Percentiles rank a stretch among this genome's conserved stretches.
Evolutionary conservation across 179 eudicot genomes (phyloP).

Genomic region (Heliamphora pulchella): DNA sequence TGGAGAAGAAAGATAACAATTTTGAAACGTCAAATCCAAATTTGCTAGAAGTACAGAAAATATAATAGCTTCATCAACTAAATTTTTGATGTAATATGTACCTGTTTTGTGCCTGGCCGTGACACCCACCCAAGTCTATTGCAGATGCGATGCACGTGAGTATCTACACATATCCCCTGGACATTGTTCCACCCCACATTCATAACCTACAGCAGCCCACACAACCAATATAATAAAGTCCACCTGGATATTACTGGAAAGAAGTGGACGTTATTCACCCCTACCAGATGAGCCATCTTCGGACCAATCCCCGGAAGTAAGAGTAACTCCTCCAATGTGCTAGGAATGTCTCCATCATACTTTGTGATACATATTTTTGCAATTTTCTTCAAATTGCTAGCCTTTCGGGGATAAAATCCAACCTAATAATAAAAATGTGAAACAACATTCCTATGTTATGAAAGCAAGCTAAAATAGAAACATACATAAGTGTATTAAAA

Average conservation of each 20-base stretch:
- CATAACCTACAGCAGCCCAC: constrained; percentile 54
- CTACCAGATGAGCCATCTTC: constrained; percentile 96
- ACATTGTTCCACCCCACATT: constrained; percentile 81
- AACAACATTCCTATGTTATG: background rate
- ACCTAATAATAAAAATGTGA: constrained; percentile 37
- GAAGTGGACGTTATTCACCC: constrained; percentile 9
- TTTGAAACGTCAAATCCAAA: background rate
- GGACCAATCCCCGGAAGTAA: constrained; percentile 94
- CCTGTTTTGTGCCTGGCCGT: constrained; percentile 61
- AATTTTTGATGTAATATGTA: constrained; percentile 10
- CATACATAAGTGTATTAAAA: background rate
- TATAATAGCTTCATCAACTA: background rate
- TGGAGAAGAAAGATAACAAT: background rate
- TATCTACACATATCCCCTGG: constrained; percentile 97
- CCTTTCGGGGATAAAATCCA: constrained; percentile 87
- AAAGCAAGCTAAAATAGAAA: background rate
- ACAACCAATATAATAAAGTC: background rate
- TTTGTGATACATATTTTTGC: constrained; percentile 64
- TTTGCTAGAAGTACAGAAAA: background rate
- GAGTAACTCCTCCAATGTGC: constrained; percentile 65
- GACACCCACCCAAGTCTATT: constrained; percentile 94
- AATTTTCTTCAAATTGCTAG: constrained; percentile 74
- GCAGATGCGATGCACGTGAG: constrained; percentile 95
- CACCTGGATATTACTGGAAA: background rate
- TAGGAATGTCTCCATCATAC: constrained; percentile 88